Evolutionary conservation across 2,329 filamentous ascomycete species (phyloP).

Genomic region (Hypoxylon sp.): DNA sequence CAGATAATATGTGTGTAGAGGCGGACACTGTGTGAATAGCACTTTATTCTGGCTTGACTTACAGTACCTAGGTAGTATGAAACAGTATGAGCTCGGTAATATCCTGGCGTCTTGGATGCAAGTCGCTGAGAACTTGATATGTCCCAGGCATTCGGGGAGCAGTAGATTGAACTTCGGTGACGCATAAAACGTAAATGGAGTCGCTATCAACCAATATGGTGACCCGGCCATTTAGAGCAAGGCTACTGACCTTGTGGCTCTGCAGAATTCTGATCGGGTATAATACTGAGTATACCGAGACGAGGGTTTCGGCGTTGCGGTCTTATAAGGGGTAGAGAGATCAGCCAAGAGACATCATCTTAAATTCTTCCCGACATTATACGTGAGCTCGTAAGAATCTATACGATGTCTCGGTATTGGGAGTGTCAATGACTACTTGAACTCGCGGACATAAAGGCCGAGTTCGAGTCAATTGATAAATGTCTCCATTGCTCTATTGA

Average conservation of each 20-base stretch:
- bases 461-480: conserved; percentile 6
- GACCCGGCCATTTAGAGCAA: conserved; percentile 18
- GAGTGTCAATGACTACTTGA: conserved; percentile 6
- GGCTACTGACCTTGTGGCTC: conserved; percentile 22
- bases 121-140: conserved; percentile 13
- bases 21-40: conserved; percentile 21
- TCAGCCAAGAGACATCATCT: conserved; percentile 37
- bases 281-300: background rate
- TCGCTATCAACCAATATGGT: conserved; percentile 13
- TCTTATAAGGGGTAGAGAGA: conserved; percentile 2
- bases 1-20: conserved; percentile 27
- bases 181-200: conserved; percentile 20
- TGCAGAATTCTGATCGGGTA: conserved; percentile 19
- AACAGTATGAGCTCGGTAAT: conserved; percentile 26
- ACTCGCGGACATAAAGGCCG: conserved; percentile 10
- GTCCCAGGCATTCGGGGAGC: conserved; percentile 6
- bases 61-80: background rate
- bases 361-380: conserved; percentile 31
- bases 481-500: conserved; percentile 7
- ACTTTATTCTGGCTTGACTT: conserved; percentile 11
- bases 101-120: conserved; percentile 19
- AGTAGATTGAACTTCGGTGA: conserved; percentile 26
- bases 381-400: conserved; percentile 2
- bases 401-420: conserved; percentile 5
- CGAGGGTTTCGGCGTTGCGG: conserved; percentile 4